Evolutionary conservation across 495 filamentous ascomycete genomes (phyloP), one percentile per base, ranked within the genome.

Genomic region (Pseudevernia furfuracea): DNA sequence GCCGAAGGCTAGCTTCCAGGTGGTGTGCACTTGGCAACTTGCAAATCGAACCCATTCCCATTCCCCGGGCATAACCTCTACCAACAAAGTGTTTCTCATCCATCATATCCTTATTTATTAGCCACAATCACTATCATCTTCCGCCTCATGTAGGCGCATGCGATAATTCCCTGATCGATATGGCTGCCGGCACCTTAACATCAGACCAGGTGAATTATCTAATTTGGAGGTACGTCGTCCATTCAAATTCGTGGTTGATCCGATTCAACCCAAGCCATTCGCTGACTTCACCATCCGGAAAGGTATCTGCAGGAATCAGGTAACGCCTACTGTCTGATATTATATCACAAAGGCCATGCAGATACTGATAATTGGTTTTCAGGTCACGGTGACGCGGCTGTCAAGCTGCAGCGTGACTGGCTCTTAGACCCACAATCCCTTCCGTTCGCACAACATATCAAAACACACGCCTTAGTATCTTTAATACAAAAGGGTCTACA

Each of bases 201-300:
- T 93, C 91, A 66, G 85, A 97, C 81, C 88, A 93, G 79, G 85
- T 97, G 80, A 98, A 97, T 83, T 97, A 93, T 82, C 82, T 98
- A 79, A 90, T 98, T 81, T 96, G 92, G 90, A 92, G 92, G 90
- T 97, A 84, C 76, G 90, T 84, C 70, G 67, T 74, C 71, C 71
- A 70, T 63, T 52, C 39, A 8, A 66, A n/a, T n/a, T n/a, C n/a
- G n/a, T 57, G 34, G n/a, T 61, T 46, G 39, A 32, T 57, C 25
- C 34, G 38, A 34, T 43, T 34, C 41, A 39, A 37, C 9, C 39
- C 28, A 62, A 58, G 34, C 59, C 21, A 38, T 44, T 32, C 64
- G 68, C 73, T 74, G 71, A 79, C 74, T 63, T 66, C 68, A 63
- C 49, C 41, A 68, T 66, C 66, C 74, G 68, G 62, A 55, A 74